Evolutionary conservation across 148 eudicot genomes (phyloP).

Genomic region (Spergularia marina): DNA sequence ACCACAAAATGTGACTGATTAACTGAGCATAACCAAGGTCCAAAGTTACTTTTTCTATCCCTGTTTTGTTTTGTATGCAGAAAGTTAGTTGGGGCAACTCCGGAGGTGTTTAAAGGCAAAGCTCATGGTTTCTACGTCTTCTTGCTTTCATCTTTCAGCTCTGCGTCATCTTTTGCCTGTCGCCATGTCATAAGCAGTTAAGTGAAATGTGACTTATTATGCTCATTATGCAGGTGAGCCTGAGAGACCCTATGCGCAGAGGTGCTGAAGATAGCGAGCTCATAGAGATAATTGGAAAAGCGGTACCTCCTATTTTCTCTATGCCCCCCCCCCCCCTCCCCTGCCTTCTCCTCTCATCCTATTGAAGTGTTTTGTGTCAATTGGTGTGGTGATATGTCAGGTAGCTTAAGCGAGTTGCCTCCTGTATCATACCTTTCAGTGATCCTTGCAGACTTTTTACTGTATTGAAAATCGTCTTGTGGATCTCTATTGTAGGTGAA

Average conservation of each 20-base stretch:
- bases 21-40: no score
- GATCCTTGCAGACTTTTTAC: not conserved
- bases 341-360: no score
- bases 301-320: conserved; percentile 36
- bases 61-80: no score
- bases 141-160: not conserved
- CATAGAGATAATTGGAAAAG: conserved; percentile 70
- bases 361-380: not conserved
- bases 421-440: not conserved
- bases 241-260: conserved; percentile 87
- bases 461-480: not conserved
- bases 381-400: not conserved
- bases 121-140: not conserved
- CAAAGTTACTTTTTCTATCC: no score
- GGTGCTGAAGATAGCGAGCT: conserved; percentile 76
- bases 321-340: not conserved
- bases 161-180: not conserved
- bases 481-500: conserved; percentile 51
- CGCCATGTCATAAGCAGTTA: not conserved
- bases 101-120: not conserved
- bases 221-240: conserved; percentile 60
- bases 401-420: not conserved
- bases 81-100: not conserved
- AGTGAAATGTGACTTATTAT: not conserved
- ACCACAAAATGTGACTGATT: not conserved